phyloP scores from a whole-genome alignment of 306 rosid species.

The Ormosia semicastrata region DNA sequence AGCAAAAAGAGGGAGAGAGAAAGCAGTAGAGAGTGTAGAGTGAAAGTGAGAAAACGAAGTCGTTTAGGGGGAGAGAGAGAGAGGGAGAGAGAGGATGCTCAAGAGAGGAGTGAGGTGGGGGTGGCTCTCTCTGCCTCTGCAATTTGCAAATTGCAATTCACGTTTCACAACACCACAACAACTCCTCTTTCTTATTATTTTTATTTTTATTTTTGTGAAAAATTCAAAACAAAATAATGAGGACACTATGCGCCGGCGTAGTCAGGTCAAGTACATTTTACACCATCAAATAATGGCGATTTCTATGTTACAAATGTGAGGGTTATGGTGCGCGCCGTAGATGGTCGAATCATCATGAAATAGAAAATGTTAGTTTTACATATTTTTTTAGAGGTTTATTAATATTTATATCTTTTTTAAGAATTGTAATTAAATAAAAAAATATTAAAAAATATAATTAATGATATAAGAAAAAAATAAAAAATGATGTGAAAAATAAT shows the following conservation, averaged over 20 bases:
- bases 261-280: background rate
- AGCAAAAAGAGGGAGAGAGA: background rate
- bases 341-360: no score
- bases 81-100: background rate
- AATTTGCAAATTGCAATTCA: background rate
- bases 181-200: background rate
- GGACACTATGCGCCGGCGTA: background rate
- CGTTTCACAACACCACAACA: background rate
- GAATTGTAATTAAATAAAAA: no score
- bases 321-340: no score
- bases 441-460: no score
- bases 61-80: background rate
- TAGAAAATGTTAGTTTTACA: no score
- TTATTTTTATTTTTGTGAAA: background rate
- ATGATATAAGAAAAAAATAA: no score
- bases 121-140: slow-evolving; percentile 17
- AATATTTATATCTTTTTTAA: no score
- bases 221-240: background rate
- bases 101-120: background rate
- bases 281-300: background rate
- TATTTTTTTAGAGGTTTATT: no score
- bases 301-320: no score
- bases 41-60: background rate
- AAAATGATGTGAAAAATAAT: no score
- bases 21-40: background rate